Evolutionary conservation across 352 stramenopile genomes (phyloP).

Genomic region (Phytophthora sp.): DNA sequence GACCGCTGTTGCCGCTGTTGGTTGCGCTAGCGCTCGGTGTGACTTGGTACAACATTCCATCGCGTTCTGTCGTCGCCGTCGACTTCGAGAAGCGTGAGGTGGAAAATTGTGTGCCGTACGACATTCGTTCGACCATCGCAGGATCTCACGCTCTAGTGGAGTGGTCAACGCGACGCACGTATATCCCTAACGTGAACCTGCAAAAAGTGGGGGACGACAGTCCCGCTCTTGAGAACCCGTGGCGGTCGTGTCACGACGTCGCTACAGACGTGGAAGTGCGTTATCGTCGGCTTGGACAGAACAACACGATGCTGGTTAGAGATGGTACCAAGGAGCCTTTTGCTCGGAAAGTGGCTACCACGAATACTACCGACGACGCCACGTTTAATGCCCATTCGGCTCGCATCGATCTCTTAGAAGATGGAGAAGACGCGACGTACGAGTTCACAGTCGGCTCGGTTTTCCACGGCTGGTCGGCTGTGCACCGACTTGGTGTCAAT

Average conservation of each 20-base stretch:
- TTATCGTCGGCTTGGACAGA: constrained; percentile 47
- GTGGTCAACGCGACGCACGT: constrained; percentile 76
- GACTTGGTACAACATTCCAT: not conserved
- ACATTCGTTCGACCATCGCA: constrained; percentile 70
- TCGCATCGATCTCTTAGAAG: constrained; percentile 46
- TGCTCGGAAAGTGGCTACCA: constrained; percentile 43
- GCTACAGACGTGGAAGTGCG: constrained; percentile 53
- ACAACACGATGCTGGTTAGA: constrained; percentile 26
- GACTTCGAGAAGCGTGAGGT: constrained; percentile 77
- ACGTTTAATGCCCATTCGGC: constrained; percentile 72
- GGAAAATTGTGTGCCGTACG: constrained; percentile 84
- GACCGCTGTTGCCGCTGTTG: constrained; percentile 14
- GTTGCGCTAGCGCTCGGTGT: not conserved
- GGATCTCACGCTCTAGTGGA: constrained; percentile 59
- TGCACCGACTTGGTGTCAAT: constrained; percentile 64
- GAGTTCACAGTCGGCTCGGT: constrained; percentile 82
- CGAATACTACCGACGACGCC: constrained; percentile 47
- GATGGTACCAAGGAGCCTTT: constrained; percentile 37
- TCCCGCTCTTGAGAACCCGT: constrained; percentile 43
- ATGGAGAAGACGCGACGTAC: constrained; percentile 32
- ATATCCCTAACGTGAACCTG: constrained; percentile 65
- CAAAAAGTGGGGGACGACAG: constrained; percentile 37
- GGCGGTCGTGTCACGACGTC: constrained; percentile 74
- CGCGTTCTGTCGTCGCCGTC: constrained; percentile 27
- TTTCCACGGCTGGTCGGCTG: constrained; percentile 78